phyloP scores from a whole-genome alignment of 768 basidiomycete species.

The Leccinum obscurum region DNA sequence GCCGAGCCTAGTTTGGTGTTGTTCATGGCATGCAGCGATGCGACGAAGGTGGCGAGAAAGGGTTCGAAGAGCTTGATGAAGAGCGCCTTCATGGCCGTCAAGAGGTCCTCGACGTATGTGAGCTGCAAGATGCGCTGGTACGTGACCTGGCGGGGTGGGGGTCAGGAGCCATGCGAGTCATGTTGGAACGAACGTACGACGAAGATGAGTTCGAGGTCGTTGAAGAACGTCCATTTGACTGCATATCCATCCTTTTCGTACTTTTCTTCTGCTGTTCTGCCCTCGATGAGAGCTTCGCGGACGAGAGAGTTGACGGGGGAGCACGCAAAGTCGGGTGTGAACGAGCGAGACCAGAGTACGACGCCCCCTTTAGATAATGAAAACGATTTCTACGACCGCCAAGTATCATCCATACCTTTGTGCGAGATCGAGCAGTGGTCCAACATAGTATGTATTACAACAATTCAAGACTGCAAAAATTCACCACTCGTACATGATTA shows the following conservation, averaged over 20 bases:
- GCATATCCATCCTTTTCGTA: slow-evolving; percentile 96
- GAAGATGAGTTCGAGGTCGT: slow-evolving; percentile 95
- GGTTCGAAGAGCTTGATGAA: slow-evolving; percentile 89
- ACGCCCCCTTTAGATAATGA: slow-evolving; percentile 64
- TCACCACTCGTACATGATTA: neutral
- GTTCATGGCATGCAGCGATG: slow-evolving; percentile 71
- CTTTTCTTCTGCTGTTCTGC: slow-evolving; percentile 74
- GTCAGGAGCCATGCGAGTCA: neutral
- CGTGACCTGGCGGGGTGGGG: slow-evolving; percentile 62
- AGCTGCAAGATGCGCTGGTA: slow-evolving; percentile 96
- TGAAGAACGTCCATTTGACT: slow-evolving; percentile 92
- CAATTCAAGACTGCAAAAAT: neutral
- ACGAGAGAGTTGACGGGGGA: slow-evolving; percentile 88
- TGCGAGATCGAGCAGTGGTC: slow-evolving; percentile 96
- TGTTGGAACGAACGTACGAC: slow-evolving; percentile 58
- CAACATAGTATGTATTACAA: slow-evolving; percentile 54
- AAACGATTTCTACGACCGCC: neutral
- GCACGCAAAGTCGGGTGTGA: slow-evolving; percentile 78
- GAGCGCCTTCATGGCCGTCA: slow-evolving; percentile 74
- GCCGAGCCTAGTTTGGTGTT: slow-evolving; percentile 39
- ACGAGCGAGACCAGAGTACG: slow-evolving; percentile 93
- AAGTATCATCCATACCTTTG: slow-evolving; percentile 68
- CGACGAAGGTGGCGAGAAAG: slow-evolving; percentile 78
- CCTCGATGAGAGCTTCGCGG: slow-evolving; percentile 90
- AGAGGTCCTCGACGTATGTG: slow-evolving; percentile 88